phyloP scores from a whole-genome alignment of 352 stramenopile genomes.

The Globisporangium iwayamae region DNA sequence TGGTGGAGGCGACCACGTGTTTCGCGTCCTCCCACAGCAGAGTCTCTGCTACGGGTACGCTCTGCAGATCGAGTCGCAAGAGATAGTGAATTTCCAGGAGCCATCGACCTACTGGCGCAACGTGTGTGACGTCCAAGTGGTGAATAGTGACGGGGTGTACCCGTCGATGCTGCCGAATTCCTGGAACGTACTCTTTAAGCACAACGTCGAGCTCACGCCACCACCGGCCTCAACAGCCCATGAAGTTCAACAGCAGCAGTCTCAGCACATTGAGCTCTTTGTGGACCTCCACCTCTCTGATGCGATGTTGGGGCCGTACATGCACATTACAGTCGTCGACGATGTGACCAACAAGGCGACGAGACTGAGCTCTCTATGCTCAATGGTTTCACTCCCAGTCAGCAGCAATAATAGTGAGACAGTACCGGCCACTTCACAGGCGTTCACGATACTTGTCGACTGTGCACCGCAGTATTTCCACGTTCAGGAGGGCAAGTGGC shows the following conservation, averaged over 20 bases:
- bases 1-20: constrained; percentile 23
- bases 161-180: constrained; percentile 35
- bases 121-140: constrained; percentile 36
- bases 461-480: constrained; percentile 28
- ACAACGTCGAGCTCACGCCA: constrained; percentile 38
- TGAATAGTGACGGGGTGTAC: constrained; percentile 43
- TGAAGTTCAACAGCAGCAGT: not conserved
- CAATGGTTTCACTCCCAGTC: constrained; percentile 19
- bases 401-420: not conserved
- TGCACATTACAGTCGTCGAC: constrained; percentile 52
- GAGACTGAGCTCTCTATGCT: constrained; percentile 30
- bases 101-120: constrained; percentile 47
- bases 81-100: constrained; percentile 37
- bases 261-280: constrained; percentile 27
- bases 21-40: constrained; percentile 45
- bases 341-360: constrained; percentile 34
- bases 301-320: constrained; percentile 31
- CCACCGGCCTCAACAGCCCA: not conserved
- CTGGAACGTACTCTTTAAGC: constrained; percentile 68
- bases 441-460: constrained; percentile 63
- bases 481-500: constrained; percentile 50
- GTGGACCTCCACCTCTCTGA: constrained; percentile 65
- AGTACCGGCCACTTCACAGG: not conserved
- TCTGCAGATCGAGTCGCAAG: constrained; percentile 46
- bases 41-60: constrained; percentile 53